phyloP scores from a whole-genome alignment of 2,329 filamentous ascomycete genomes.

The Talaromyces albobiverticillius region DNA sequence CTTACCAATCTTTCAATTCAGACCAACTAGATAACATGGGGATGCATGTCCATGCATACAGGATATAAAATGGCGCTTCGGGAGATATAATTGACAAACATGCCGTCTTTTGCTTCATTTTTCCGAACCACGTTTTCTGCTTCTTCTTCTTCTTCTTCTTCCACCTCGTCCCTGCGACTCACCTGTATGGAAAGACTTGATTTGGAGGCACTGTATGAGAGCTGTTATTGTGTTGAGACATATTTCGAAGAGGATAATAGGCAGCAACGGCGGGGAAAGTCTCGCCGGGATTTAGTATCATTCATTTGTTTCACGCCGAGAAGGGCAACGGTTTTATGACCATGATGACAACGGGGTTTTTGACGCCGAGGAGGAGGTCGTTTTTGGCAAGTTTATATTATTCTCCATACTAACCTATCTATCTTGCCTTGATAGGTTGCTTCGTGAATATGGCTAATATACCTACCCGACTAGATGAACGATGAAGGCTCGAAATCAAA shows the following conservation, averaged over 20 bases:
- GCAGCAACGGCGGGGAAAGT: neutral
- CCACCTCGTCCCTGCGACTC: neutral
- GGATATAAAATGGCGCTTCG: neutral
- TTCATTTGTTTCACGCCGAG: too few relatives aligned
- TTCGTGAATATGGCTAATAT: too few relatives aligned
- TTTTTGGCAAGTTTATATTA: neutral
- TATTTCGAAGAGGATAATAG: neutral
- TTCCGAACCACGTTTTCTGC: neutral
- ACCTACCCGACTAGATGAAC: too few relatives aligned
- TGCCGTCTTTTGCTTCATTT: neutral
- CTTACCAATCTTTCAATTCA: neutral
- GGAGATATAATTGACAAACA: neutral
- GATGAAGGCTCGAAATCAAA: neutral
- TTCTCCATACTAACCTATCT: too few relatives aligned
- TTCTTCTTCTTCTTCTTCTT: neutral
- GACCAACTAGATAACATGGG: neutral
- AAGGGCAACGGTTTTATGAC: neutral
- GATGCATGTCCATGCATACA: neutral
- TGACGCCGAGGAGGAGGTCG: constrained; percentile 6
- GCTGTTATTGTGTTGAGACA: constrained; percentile 3
- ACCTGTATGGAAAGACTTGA: neutral
- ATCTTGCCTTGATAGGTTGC: too few relatives aligned
- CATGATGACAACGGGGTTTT: neutral
- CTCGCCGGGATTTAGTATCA: neutral
- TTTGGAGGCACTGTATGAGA: neutral